phyloP scores from a whole-genome alignment of 2,329 filamentous ascomycete species.

The Xylariomycetidae sp. region DNA sequence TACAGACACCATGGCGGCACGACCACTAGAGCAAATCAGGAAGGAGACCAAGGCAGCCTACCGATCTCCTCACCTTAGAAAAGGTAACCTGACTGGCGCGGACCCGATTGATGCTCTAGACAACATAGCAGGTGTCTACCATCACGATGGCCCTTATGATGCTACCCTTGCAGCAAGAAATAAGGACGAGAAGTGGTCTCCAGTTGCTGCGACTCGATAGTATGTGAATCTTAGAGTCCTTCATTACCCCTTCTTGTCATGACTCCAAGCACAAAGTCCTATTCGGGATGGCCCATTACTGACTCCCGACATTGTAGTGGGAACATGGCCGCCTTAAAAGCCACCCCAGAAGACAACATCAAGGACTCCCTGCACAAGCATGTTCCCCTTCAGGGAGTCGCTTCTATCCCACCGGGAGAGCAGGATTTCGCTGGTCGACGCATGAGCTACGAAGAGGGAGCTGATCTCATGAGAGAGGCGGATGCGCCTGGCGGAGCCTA shows the following conservation, averaged over 20 bases:
- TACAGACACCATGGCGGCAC: constrained; percentile 52
- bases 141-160: constrained; percentile 89
- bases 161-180: constrained; percentile 75
- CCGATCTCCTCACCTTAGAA: constrained; percentile 61
- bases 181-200: constrained; percentile 55
- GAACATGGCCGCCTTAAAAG: constrained; percentile 72
- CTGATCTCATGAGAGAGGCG: constrained; percentile 74
- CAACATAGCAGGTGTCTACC: constrained; percentile 60
- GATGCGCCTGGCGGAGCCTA: constrained; percentile 69
- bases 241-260: too few relatives aligned
- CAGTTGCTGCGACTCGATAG: constrained; percentile 69
- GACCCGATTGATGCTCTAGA: constrained; percentile 83
- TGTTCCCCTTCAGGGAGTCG: constrained; percentile 76
- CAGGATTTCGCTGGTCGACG: constrained; percentile 62
- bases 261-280: too few relatives aligned
- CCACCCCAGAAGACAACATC: constrained; percentile 76
- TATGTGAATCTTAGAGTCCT: too few relatives aligned
- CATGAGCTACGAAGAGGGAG: constrained; percentile 80
- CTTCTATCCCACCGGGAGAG: constrained; percentile 69
- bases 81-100: constrained; percentile 60
- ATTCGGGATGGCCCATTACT: too few relatives aligned
- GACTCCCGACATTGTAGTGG: too few relatives aligned
- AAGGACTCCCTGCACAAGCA: constrained; percentile 68
- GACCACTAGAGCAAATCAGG: constrained; percentile 63
- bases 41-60: constrained; percentile 62